Evolutionary conservation across 2,329 filamentous ascomycete genomes (phyloP).

Genomic region (Neopestalotiopsis rosae): DNA sequence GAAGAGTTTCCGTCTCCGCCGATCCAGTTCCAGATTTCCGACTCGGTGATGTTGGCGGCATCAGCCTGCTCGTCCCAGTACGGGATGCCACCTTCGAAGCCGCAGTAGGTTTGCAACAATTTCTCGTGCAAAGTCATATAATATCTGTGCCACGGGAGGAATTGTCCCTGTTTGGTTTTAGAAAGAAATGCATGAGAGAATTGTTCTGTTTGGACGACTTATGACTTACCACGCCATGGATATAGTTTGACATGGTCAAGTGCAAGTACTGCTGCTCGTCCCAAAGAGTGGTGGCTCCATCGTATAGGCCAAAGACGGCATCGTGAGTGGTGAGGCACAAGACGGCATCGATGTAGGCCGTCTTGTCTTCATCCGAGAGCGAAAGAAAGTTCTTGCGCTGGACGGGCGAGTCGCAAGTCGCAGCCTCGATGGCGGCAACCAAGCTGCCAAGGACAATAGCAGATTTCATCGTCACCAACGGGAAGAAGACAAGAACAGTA

Average conservation of each 20-base stretch:
- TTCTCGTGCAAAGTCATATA: conserved; percentile 21
- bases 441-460: not conserved
- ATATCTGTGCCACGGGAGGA: conserved; percentile 26
- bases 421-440: not conserved
- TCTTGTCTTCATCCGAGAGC: conserved; percentile 3
- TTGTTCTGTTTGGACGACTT: not conserved
- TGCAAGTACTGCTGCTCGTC: conserved; percentile 17
- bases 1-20: conserved; percentile 11
- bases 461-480: not conserved
- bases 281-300: conserved; percentile 13
- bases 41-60: conserved; percentile 10
- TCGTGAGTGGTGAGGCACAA: conserved; percentile 6
- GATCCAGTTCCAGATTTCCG: not conserved
- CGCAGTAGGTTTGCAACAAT: conserved; percentile 22
- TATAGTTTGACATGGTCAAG: conserved; percentile 11
- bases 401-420: conserved; percentile 6
- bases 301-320: conserved; percentile 11
- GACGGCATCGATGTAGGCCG: not conserved
- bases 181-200: not conserved
- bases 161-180: conserved; percentile 26
- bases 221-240: conserved; percentile 9
- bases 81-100: conserved; percentile 23
- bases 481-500: not conserved
- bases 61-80: conserved; percentile 13
- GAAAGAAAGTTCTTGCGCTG: conserved; percentile 13